Evolutionary conservation across 2,329 filamentous ascomycete genomes (phyloP).

Genomic region (Blastomyces silverae): DNA sequence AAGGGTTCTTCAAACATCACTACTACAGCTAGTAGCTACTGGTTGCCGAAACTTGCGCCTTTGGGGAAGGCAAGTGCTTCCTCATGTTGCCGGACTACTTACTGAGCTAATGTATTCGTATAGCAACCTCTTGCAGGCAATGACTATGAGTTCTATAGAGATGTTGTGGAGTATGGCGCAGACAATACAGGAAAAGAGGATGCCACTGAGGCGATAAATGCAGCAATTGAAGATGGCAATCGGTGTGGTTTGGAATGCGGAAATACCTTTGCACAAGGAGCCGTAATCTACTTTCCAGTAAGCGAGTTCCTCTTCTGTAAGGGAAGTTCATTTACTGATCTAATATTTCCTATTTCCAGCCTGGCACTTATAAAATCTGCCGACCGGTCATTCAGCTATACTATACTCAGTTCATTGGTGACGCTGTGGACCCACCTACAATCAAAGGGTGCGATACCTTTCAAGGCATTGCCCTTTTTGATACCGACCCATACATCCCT

Average conservation of each 20-base stretch:
- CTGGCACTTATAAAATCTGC: constrained; percentile 75
- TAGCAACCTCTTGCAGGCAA: constrained; percentile 9
- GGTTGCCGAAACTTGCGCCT: constrained; percentile 10
- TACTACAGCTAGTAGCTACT: constrained; percentile 2
- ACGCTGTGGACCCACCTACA: constrained; percentile 44
- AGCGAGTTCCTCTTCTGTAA: not conserved
- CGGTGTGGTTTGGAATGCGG: constrained; percentile 78
- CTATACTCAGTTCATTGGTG: constrained; percentile 87
- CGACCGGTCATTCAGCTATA: constrained; percentile 72
- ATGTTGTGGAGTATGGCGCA: constrained; percentile 14
- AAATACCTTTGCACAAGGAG: constrained; percentile 73
- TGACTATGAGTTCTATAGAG: constrained; percentile 5
- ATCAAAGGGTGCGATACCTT: constrained; percentile 14
- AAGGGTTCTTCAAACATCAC: not conserved
- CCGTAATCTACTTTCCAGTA: constrained; percentile 81
- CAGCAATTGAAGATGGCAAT: constrained; percentile 65
- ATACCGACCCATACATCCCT: constrained; percentile 64
- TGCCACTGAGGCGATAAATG: constrained; percentile 81
- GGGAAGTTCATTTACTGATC: not conserved
- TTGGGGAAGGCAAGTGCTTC: constrained; percentile 3
- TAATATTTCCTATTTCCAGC: constrained; percentile 1
- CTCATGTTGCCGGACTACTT: not conserved
- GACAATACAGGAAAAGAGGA: constrained; percentile 54
- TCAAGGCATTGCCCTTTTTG: constrained; percentile 50
- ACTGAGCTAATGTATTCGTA: not conserved